These are phyloP conservation scores for Acanthamoeba triangularis DNA, from an alignment of 208 protist species.

Conservation along the genomic window DNA sequence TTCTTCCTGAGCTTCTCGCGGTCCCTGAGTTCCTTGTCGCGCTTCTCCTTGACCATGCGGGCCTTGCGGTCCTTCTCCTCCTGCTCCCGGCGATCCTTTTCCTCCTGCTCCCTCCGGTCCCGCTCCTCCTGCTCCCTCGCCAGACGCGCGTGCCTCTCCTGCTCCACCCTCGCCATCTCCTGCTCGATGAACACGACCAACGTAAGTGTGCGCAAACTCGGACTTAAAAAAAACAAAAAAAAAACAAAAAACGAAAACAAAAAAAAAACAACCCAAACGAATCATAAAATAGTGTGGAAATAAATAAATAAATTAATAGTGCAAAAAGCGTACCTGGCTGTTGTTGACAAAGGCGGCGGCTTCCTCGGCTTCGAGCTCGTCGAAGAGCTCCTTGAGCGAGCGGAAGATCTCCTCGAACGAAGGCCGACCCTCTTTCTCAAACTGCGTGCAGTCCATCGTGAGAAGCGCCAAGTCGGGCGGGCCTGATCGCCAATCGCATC, in stretches of 20 bases:
- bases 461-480: constrained; percentile 28
- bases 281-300: too few relatives aligned
- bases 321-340: background rate
- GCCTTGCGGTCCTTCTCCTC: constrained; percentile 32
- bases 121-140: constrained; percentile 8
- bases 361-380: constrained; percentile 31
- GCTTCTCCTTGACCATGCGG: background rate
- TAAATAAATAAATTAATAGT: too few relatives aligned
- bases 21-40: constrained; percentile 7
- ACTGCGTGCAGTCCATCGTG: constrained; percentile 23
- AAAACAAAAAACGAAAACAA: too few relatives aligned
- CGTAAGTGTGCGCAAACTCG: background rate
- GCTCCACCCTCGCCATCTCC: background rate
- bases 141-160: background rate
- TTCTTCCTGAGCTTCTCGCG: constrained; percentile 52
- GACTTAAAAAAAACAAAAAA: too few relatives aligned
- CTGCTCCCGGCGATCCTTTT: constrained; percentile 3
- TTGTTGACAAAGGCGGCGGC: background rate
- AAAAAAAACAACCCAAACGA: too few relatives aligned
- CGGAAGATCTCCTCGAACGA: constrained; percentile 39
- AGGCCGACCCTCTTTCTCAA: background rate
- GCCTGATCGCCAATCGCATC: background rate
- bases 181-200: background rate
- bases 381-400: constrained; percentile 5
- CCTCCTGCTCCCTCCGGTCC: constrained; percentile 14